Evolutionary conservation across 139 green algal genomes (phyloP).

Genomic region (Chlamydomonas incerta): DNA sequence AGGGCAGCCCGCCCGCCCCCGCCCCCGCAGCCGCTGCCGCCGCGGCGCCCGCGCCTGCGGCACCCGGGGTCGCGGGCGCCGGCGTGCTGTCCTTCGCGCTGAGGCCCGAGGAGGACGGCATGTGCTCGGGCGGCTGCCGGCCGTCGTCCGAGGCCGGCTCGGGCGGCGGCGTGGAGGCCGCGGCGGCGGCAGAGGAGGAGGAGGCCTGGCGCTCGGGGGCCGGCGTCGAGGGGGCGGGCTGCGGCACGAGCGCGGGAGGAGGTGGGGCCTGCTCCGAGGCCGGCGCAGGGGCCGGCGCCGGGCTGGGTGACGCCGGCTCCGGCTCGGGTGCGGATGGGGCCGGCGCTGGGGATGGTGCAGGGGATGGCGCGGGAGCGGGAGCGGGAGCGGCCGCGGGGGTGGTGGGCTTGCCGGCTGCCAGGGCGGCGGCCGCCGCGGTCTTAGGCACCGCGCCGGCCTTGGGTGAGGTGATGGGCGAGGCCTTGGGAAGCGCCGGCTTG

Average conservation of each 20-base stretch:
- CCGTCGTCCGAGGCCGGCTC: background rate
- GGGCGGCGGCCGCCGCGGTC: background rate
- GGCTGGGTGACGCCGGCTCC: background rate
- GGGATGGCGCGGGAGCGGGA: no score
- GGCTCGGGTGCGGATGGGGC: no score
- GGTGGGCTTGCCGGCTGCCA: background rate
- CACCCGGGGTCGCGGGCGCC: no score
- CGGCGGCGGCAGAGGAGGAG: no score
- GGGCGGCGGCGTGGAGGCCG: no score
- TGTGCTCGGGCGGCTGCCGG: background rate
- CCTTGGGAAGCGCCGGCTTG: background rate
- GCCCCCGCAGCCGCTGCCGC: background rate
- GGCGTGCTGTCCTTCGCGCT: background rate
- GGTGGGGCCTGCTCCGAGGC: background rate
- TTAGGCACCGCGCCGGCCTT: background rate
- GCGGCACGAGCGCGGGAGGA: background rate
- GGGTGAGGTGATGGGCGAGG: no score
- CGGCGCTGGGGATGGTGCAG: no score
- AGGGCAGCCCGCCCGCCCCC: slow-evolving; percentile 20
- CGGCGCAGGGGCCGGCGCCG: background rate
- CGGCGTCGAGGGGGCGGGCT: no score
- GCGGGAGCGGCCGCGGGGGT: background rate
- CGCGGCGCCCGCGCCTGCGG: no score
- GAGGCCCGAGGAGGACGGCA: background rate
- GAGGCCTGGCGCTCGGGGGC: background rate